phyloP scores from a whole-genome alignment of 1,139 yeast species.

The Petasospora rhodanensis region DNA sequence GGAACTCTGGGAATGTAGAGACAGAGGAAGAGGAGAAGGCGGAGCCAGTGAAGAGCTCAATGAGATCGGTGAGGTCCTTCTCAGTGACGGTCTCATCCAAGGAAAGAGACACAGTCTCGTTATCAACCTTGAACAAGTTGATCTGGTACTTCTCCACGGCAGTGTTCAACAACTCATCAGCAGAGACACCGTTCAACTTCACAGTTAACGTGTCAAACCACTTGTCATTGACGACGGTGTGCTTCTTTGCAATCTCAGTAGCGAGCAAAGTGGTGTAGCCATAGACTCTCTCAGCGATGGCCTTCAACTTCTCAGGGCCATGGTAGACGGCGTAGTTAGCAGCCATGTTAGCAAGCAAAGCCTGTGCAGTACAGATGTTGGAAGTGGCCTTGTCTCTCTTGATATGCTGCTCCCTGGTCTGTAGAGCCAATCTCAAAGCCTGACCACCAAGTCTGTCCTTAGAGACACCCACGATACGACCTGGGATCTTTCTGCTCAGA shows the following conservation, averaged over 20 bases:
- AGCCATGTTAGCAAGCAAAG: conserved; percentile 89
- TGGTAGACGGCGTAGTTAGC: conserved; percentile 96
- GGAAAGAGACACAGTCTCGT: conserved; percentile 61
- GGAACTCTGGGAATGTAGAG: conserved; percentile 46
- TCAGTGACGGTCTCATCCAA: conserved; percentile 81
- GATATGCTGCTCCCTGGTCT: conserved; percentile 97
- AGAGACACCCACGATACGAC: conserved; percentile 89
- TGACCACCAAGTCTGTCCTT: conserved; percentile 87
- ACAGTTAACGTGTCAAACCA: conserved; percentile 91
- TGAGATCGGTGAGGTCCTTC: conserved; percentile 54
- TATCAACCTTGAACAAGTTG: conserved; percentile 70
- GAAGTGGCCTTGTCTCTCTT: conserved; percentile 97
- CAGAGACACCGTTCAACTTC: conserved; percentile 42
- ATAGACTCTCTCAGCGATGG: conserved; percentile 74
- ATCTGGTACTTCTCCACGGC: conserved; percentile 65
- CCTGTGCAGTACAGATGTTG: conserved; percentile 97
- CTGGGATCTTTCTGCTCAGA: conserved; percentile 90
- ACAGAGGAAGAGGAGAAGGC: conserved; percentile 20
- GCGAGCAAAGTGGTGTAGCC: conserved; percentile 76
- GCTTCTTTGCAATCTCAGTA: conserved; percentile 41
- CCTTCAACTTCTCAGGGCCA: conserved; percentile 84
- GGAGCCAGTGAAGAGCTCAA: conserved; percentile 51
- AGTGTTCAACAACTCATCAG: conserved; percentile 50
- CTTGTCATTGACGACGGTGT: conserved; percentile 49
- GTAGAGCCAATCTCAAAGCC: conserved; percentile 89